Conservation (phyloP, 345 rosid species). For the Passiflora organensis region DNA sequence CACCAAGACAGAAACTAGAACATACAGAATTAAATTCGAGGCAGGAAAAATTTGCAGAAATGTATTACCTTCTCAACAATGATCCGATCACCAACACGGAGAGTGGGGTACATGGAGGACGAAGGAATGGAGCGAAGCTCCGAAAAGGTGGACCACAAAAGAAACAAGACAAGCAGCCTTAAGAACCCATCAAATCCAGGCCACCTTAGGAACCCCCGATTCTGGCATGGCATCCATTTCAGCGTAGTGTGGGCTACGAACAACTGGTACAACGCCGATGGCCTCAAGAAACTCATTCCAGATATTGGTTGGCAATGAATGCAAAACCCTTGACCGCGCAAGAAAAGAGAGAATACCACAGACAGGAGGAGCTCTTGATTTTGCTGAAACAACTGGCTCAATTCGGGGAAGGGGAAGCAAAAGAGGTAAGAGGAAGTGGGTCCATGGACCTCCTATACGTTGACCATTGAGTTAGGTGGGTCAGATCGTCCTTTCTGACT, state of each 20-base stretch:
- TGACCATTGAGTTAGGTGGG: background rate
- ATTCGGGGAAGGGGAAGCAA: too few relatives aligned
- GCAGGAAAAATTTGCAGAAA: background rate
- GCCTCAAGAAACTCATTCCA: conserved; percentile 37
- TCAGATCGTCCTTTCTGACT: conserved; percentile 7
- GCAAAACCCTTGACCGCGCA: background rate
- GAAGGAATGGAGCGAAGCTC: conserved; percentile 37
- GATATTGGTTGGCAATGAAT: too few relatives aligned
- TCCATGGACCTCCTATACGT: too few relatives aligned
- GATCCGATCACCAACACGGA: conserved; percentile 41
- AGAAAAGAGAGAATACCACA: background rate
- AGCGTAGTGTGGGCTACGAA: conserved; percentile 11
- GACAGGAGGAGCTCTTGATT: too few relatives aligned
- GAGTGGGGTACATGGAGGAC: conserved; percentile 44
- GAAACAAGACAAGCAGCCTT: conserved; percentile 20
- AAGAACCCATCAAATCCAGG: conserved; percentile 36
- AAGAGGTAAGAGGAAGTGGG: too few relatives aligned
- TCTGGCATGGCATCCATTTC: conserved; percentile 45
- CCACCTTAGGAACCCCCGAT: conserved; percentile 38
- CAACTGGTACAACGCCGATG: conserved; percentile 23
- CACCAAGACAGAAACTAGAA: background rate
- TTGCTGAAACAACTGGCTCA: too few relatives aligned
- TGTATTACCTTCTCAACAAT: conserved; percentile 36
- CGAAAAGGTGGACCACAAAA: conserved; percentile 35
- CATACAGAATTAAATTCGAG: background rate